phyloP scores from a whole-genome alignment of 352 stramenopile species.

The Phytophthora tubulina region DNA sequence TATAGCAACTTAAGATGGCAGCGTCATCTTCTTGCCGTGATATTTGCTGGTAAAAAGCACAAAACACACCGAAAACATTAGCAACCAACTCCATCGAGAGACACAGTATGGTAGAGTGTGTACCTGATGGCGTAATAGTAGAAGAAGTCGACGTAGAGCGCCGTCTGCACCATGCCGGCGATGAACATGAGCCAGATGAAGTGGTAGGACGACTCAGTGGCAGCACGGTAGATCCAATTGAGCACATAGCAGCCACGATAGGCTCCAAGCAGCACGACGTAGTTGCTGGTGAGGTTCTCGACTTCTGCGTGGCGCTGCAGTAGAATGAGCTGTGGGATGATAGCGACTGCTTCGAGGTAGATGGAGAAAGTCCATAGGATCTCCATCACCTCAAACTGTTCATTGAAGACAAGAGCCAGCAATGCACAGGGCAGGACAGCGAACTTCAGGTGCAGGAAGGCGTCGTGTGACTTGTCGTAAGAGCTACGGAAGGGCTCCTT shows the following conservation, averaged over 20 bases:
- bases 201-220: conserved; percentile 96
- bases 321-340: conserved; percentile 99
- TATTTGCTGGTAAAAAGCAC: conserved; percentile 73
- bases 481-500: conserved; percentile 97
- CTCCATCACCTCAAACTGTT: conserved; percentile 91
- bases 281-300: conserved; percentile 99
- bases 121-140: conserved; percentile 99
- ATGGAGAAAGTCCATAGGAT: conserved; percentile 99
- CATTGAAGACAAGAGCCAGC: conserved; percentile 97
- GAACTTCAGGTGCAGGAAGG: conserved; percentile 99
- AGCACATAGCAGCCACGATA: conserved; percentile 99
- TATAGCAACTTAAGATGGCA: conserved; percentile 73
- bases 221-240: conserved; percentile 99
- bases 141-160: conserved; percentile 99
- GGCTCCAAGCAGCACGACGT: conserved; percentile 98
- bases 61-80: conserved; percentile 21
- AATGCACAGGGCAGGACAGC: conserved; percentile 95
- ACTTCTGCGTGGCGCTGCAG: conserved; percentile 98
- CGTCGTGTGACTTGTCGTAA: conserved; percentile 99
- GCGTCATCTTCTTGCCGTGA: conserved; percentile 92
- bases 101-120: neutral
- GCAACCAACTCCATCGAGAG: neutral
- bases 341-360: conserved; percentile 98
- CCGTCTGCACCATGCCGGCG: conserved; percentile 98
- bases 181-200: conserved; percentile 99